Percentiles rank a stretch among this genome's conserved stretches.
Conservation (phyloP, 1,139 yeast genomes). For the Saccharomycopsis hybrid region DNA sequence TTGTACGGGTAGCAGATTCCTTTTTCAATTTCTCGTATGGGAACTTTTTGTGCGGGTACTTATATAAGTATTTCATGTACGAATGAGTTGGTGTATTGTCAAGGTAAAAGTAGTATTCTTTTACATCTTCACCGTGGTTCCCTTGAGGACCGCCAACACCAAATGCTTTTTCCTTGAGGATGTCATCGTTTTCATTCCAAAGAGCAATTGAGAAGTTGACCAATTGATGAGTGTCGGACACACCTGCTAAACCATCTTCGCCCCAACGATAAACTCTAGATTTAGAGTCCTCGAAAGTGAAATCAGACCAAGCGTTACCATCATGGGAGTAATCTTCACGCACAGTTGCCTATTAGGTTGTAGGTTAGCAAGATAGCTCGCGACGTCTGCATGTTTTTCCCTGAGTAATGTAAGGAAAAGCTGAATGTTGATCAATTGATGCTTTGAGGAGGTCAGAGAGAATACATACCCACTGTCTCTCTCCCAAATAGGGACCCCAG, state of each 20-base stretch:
- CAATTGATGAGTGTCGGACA: slow-evolving; percentile 77
- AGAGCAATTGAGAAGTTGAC: slow-evolving; percentile 74
- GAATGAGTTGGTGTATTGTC: slow-evolving; percentile 94
- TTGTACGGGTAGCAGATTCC: slow-evolving; percentile 59
- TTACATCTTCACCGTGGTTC: slow-evolving; percentile 94
- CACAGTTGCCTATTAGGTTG: slow-evolving; percentile 52
- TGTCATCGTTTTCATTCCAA: slow-evolving; percentile 88
- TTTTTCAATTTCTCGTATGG: slow-evolving; percentile 76
- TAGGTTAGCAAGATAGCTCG: no score
- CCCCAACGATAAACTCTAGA: slow-evolving; percentile 93
- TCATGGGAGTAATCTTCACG: slow-evolving; percentile 82
- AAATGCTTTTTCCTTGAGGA: slow-evolving; percentile 80
- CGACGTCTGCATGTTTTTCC: no score
- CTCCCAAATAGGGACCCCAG: slow-evolving; percentile 93
- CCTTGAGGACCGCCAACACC: slow-evolving; percentile 93
- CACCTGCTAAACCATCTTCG: slow-evolving; percentile 93
- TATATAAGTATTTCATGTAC: slow-evolving; percentile 87
- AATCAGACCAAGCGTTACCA: slow-evolving; percentile 92
- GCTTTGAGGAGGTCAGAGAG: no score
- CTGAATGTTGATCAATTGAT: no score
- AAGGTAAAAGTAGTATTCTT: slow-evolving; percentile 75
- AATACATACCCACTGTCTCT: slow-evolving; percentile 67
- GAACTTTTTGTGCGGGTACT: slow-evolving; percentile 79
- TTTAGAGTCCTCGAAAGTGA: slow-evolving; percentile 82
- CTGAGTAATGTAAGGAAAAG: no score